A percentile compares a stretch with the other conserved stretches of the same genome.
Evolutionary conservation across 306 rosid species (phyloP).

Genomic region (Ochetophila trinervis): DNA sequence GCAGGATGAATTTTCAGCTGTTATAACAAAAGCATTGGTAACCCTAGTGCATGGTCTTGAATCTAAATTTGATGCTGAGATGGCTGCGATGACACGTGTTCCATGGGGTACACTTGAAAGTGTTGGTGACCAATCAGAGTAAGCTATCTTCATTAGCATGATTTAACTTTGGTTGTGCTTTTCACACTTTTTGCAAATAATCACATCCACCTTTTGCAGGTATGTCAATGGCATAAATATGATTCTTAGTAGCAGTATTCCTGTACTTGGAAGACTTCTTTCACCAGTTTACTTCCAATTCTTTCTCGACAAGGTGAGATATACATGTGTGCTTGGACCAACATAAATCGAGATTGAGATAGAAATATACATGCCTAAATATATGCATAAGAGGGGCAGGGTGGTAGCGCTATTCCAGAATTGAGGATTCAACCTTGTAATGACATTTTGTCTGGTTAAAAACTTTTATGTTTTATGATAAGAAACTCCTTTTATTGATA

Average conservation of each 20-base stretch:
- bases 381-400: too few relatives aligned
- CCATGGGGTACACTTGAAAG: slow-evolving; percentile 94
- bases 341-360: too few relatives aligned
- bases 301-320: slow-evolving; percentile 89
- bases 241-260: slow-evolving; percentile 88
- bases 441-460: too few relatives aligned
- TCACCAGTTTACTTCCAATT: slow-evolving; percentile 95
- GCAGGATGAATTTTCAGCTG: slow-evolving; percentile 96
- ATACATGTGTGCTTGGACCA: slow-evolving; percentile 1
- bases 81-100: slow-evolving; percentile 96
- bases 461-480: too few relatives aligned
- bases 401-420: too few relatives aligned
- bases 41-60: slow-evolving; percentile 93
- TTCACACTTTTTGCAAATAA: slow-evolving; percentile 18
- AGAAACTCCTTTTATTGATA: too few relatives aligned
- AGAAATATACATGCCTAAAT: too few relatives aligned
- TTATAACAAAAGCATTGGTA: slow-evolving; percentile 87
- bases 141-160: slow-evolving; percentile 29
- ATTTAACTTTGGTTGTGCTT: slow-evolving; percentile 9
- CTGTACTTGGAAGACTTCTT: slow-evolving; percentile 91
- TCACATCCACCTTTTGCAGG: slow-evolving; percentile 48
- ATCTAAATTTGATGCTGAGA: slow-evolving; percentile 93
- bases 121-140: slow-evolving; percentile 99
- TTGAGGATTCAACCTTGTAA: too few relatives aligned
- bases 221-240: slow-evolving; percentile 92